Base-by-base conservation (phyloP, 2,329 filamentous ascomycete species). In the Ophiostoma tasmaniense region DNA sequence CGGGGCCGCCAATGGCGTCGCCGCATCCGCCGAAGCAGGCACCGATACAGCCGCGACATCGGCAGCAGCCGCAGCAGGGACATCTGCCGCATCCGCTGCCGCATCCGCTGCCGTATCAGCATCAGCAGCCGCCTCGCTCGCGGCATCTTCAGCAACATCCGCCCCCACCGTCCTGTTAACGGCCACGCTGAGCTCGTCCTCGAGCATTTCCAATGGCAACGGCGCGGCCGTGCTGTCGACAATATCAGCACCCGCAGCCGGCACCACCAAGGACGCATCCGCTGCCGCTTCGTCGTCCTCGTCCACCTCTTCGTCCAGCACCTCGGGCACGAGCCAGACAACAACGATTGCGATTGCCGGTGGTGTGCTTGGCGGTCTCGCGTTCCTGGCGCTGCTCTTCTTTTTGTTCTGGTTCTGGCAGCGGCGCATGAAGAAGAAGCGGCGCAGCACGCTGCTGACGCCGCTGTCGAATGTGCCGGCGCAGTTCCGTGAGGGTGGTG, bases 401-500 rank as follows among this genome's bases (percentile, higher is more conserved):
- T 79, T 86, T 55, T 71, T 85, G 2, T 72, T 85, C 11, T 87
- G 83, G 84, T 79, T 84, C 71, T 81, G 80, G 79, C 77, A 80
- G 66, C 82, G 82, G 71, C 79, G 79, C 61, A 71, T 75, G 67
- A 73, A 78, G 64, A 77, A 78, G 72, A 80, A 78, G 73, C 79
- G 81, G 50, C 79, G 81, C 69, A 84, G 80, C 75, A 83, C 81
- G 0, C 77, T 84, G 3, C 76, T 85, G 35, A 84, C 83, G 2
- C 82, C 83, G 0, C 75, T 85, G 11, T 81, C 80, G 25, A 61
- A 61, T n/a, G 72, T 59, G 10, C 35, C 66, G 1, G 45, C 55
- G 13, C 55, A 30, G 55, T 61, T 61, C 25, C 11, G 55, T 2
- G 55, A 28, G 5, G 55, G 30, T 7, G 25, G 55, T 14, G 2